These are phyloP conservation scores for Excoecaria cochinchinensis DNA, from an alignment of 345 rosid genomes.

Conservation along the genomic window DNA sequence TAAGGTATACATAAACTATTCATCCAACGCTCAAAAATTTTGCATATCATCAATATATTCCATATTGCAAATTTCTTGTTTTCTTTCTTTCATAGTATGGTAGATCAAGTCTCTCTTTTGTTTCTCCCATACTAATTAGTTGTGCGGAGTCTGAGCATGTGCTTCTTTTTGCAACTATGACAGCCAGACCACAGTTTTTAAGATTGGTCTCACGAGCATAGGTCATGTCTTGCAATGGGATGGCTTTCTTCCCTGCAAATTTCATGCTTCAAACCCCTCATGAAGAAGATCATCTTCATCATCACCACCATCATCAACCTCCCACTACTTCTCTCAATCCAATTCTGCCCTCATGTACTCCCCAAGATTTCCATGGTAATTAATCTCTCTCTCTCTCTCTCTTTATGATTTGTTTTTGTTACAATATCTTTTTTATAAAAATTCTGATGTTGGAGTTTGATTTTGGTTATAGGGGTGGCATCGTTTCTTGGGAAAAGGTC, in stretches of 20 bases:
- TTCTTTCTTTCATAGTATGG: conserved; percentile 5
- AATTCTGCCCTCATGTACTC: conserved; percentile 60
- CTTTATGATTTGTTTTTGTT: not conserved
- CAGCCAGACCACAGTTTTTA: conserved; percentile 8
- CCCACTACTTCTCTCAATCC: conserved; percentile 55
- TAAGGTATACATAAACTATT: conserved; percentile 41
- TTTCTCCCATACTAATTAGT: conserved; percentile 3
- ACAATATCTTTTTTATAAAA: too few relatives aligned
- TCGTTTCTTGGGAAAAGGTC: conserved; percentile 84
- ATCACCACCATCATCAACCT: conserved; percentile 55
- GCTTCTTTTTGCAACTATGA: conserved; percentile 16
- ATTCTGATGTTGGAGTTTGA: not conserved
- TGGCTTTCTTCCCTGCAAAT: conserved; percentile 84
- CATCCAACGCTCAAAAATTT: conserved; percentile 22
- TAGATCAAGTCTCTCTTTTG: conserved; percentile 10
- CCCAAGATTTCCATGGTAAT: conserved; percentile 80
- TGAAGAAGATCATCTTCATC: conserved; percentile 61
- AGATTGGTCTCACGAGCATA: conserved; percentile 24
- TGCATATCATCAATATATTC: conserved; percentile 19
- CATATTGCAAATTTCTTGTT: conserved; percentile 9
- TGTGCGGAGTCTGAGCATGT: conserved; percentile 11
- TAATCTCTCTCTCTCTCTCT: conserved; percentile 4
- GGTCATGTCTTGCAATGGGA: conserved; percentile 76
- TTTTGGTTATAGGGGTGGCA: conserved; percentile 56
- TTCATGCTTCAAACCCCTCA: conserved; percentile 78